Conservation (phyloP, 2,329 filamentous ascomycete species). For the Neofusicoccum kwambonambiense region DNA sequence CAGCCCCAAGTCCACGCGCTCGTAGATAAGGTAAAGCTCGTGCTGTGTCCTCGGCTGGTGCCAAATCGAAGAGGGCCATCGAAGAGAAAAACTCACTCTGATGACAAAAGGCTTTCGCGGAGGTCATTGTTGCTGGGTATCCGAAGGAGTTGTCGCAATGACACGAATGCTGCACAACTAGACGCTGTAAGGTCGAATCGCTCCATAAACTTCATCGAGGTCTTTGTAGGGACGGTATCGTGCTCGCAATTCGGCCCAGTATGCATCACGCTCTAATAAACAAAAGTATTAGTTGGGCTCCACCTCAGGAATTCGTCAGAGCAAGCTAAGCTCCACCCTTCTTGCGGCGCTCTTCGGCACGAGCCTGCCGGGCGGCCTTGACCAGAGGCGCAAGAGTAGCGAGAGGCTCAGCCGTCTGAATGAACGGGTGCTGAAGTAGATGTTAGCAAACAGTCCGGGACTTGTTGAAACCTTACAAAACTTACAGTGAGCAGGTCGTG, state of each 20-base stretch:
- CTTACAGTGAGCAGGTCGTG: conserved; percentile 89
- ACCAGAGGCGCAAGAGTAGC: conserved; percentile 82
- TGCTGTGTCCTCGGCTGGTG: background rate
- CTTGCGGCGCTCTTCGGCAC: conserved; percentile 69
- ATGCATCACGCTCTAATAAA: conserved; percentile 13
- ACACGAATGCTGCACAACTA: conserved; percentile 9
- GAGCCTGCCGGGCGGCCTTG: conserved; percentile 76
- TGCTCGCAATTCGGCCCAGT: conserved; percentile 6
- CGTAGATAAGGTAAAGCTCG: background rate
- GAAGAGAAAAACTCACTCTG: background rate
- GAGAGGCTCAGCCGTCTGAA: conserved; percentile 52
- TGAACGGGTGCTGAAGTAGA: conserved; percentile 45
- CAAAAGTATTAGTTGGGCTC: conserved; percentile 10
- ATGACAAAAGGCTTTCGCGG: background rate
- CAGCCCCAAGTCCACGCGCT: background rate
- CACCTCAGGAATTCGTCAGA: background rate
- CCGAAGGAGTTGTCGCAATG: conserved; percentile 4
- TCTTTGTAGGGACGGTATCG: conserved; percentile 6
- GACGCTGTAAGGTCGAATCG: conserved; percentile 10
- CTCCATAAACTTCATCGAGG: conserved; percentile 9
- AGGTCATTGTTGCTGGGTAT: conserved; percentile 6
- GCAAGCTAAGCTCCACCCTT: conserved; percentile 40
- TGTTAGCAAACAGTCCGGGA: background rate
- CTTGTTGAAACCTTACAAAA: background rate
- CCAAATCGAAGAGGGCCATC: background rate